Percentiles rank a stretch among this genome's conserved stretches.
Evolutionary conservation across 345 rosid genomes (phyloP).

Genomic region (Populus ilicifolia): DNA sequence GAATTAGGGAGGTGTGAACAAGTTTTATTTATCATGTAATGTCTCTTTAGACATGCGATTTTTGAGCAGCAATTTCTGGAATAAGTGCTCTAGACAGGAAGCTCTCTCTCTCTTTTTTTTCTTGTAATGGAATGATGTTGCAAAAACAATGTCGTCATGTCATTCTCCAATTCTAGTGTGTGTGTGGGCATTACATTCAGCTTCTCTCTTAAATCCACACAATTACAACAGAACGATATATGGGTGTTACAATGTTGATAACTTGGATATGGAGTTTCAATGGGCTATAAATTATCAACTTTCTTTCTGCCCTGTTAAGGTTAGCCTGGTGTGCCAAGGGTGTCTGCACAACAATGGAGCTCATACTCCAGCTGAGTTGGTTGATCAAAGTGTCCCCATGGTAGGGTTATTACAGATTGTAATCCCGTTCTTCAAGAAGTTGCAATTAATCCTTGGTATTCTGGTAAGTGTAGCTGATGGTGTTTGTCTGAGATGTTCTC

Average conservation of each 20-base stretch:
- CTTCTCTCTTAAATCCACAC: neutral
- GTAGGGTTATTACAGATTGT: too few species aligned
- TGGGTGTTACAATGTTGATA: too few species aligned
- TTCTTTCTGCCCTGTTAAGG: too few species aligned
- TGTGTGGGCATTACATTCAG: neutral
- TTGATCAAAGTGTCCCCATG: too few species aligned
- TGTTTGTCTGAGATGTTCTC: neutral
- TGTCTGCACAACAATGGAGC: too few species aligned
- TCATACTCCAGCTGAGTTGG: too few species aligned
- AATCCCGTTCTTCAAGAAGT: too few species aligned
- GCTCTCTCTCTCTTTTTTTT: neutral
- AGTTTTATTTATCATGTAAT: conserved; percentile 9
- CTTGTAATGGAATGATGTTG: neutral
- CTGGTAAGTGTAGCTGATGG: too few species aligned
- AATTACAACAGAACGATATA: neutral
- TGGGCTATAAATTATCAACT: too few species aligned
- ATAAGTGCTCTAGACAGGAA: conserved; percentile 3
- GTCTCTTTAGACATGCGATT: neutral
- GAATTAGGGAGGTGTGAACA: conserved; percentile 7
- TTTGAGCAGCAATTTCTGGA: conserved; percentile 8
- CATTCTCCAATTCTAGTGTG: neutral
- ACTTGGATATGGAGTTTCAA: too few species aligned
- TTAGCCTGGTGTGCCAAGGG: too few species aligned
- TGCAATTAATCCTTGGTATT: too few species aligned
- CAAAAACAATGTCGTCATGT: neutral